Percentiles rank a stretch among this genome's conserved stretches.
phyloP scores from a whole-genome alignment of 2,329 filamentous ascomycete genomes.

The Aspergillus brasiliensis region DNA sequence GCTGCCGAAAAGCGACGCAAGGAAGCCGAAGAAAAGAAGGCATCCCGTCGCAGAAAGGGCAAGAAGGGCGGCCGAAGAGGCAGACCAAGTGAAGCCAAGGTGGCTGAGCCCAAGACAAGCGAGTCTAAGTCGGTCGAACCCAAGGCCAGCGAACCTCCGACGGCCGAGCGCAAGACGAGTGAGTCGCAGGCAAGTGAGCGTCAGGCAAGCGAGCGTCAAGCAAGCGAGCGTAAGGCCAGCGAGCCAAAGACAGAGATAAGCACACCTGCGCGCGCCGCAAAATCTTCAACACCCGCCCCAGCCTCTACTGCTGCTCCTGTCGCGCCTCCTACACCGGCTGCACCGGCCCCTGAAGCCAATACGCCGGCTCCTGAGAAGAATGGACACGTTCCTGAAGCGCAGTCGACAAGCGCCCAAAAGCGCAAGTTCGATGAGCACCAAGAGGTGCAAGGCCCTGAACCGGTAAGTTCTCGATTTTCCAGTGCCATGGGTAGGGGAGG shows the following conservation, averaged over 20 bases:
- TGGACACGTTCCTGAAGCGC: conserved; percentile 25
- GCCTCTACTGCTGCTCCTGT: conserved; percentile 28
- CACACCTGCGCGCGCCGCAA: conserved; percentile 38
- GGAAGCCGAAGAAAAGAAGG: conserved; percentile 60
- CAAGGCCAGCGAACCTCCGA: background rate
- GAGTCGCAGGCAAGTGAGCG: background rate
- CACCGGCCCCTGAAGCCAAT: conserved; percentile 16
- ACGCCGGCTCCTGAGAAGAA: conserved; percentile 33
- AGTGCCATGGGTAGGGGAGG: background rate
- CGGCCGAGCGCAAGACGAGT: background rate
- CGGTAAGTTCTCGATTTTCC: conserved; percentile 28
- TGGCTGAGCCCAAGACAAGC: conserved; percentile 54
- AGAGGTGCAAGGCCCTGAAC: conserved; percentile 30
- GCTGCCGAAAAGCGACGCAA: conserved; percentile 65
- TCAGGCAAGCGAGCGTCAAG: background rate
- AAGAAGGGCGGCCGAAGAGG: conserved; percentile 62
- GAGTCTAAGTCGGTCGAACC: background rate
- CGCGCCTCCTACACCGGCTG: conserved; percentile 16
- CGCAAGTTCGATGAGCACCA: conserved; percentile 48
- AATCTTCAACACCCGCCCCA: conserved; percentile 20
- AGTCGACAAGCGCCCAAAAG: conserved; percentile 41
- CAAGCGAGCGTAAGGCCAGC: background rate
- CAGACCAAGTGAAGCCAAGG: conserved; percentile 63
- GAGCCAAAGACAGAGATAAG: conserved; percentile 57
- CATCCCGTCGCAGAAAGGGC: conserved; percentile 59